Base-by-base conservation (phyloP, 352 stramenopile species). In the Globisporangium sylvaticum region DNA sequence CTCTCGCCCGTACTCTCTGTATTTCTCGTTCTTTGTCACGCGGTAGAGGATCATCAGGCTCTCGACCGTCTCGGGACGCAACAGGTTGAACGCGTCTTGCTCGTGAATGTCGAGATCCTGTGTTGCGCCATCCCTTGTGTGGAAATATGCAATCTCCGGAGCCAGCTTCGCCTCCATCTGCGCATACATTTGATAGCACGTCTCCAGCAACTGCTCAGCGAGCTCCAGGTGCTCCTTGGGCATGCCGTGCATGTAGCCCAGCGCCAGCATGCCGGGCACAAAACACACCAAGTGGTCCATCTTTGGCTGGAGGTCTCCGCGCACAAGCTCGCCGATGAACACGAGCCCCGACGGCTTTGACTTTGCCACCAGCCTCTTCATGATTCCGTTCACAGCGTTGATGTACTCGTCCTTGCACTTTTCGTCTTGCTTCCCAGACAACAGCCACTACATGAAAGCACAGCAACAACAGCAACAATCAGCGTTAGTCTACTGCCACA, bases 221-320 rank as follows among this genome's bases (percentile, higher is more conserved):
- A 96, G 68, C n/a, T 73, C 71, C 31, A 97, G 62, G 61, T 96
- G 82, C 18, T 70, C 70, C 53, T 76, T 69, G 7, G 78, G 77
- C 75, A 91, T 89, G 20, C 86, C 86, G 64, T 92, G 74, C n/a
- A 78, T 62, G 64, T 88, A 86, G 7, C 89, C 91, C 1, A 98
- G 80, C 1, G 89, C 79, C 8, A 97, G 74, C 83, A 96, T 92
- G 25, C 90, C 91, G 0, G 92, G 90, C 18, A 97, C 73, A 61
- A 97, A 98, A 74, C 93, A 98, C 34, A 95, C 81, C 46, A 97
- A 72, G 66, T 98, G 93, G 68, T 98, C 88, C 83, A 94, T 94
- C 69, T 90, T 89, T 27, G 80, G 78, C 31, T 77, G 66, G 2
- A 94, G 71, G 18, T 81, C 67, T 39, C 72, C 77, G 46, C 79